Percentiles rank a stretch among this genome's conserved stretches.
These are phyloP conservation scores for Musa acuminata DNA, from an alignment of 176 grass and related monocot species.

Conservation along the genomic window DNA sequence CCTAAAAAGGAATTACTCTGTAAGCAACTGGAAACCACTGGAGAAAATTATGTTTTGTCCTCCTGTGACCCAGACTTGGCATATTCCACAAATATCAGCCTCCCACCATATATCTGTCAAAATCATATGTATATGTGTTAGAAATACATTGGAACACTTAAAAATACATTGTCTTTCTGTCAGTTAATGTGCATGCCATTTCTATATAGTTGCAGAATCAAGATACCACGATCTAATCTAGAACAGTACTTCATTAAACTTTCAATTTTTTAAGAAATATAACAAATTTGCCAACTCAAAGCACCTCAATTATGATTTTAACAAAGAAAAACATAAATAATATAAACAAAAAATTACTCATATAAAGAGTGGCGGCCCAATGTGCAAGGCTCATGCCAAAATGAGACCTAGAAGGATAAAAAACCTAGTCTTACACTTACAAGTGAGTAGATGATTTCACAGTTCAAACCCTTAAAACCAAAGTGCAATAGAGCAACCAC, in stretches of 20 bases:
- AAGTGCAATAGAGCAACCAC: too few species aligned
- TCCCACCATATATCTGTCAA: conserved; percentile 32
- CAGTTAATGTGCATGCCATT: too few species aligned
- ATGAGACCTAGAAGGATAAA: too few species aligned
- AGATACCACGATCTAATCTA: too few species aligned
- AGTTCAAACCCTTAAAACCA: too few species aligned
- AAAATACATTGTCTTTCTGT: background rate
- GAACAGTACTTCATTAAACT: too few species aligned
- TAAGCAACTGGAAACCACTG: background rate
- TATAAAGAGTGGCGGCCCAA: too few species aligned
- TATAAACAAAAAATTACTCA: background rate
- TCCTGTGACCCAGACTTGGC: conserved; percentile 19
- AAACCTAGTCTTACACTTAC: too few species aligned
- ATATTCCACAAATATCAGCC: conserved; percentile 44
- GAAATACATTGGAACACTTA: background rate
- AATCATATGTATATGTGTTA: background rate
- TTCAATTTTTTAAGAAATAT: background rate
- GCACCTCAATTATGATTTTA: background rate
- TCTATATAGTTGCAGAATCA: too few species aligned
- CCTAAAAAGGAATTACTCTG: background rate
- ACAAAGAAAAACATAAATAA: background rate
- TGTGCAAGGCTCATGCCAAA: too few species aligned
- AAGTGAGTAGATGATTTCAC: too few species aligned
- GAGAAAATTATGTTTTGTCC: background rate
- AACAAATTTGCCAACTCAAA: background rate